These are phyloP conservation scores for Globisporangium splendens DNA, from an alignment of 352 stramenopile genomes.

Conservation along the genomic window DNA sequence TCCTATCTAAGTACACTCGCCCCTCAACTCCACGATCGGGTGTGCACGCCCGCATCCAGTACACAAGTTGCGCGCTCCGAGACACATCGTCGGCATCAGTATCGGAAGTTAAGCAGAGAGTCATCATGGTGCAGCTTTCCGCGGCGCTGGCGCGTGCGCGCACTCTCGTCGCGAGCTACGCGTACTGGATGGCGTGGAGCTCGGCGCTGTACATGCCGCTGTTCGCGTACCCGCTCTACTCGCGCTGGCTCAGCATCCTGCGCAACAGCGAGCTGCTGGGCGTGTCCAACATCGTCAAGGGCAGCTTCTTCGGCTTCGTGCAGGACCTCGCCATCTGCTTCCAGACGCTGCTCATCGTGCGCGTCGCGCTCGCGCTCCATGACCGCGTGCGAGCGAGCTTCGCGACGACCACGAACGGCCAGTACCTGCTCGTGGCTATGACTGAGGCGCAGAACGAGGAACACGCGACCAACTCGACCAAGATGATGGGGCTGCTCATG, in stretches of 20 bases:
- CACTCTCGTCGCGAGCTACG: conserved; percentile 21
- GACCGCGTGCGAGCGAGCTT: conserved; percentile 14
- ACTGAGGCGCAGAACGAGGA: conserved; percentile 3
- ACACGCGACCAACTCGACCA: conserved; percentile 7
- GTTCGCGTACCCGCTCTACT: conserved; percentile 46
- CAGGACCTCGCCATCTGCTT: conserved; percentile 64
- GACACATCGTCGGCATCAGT: neutral
- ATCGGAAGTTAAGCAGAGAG: neutral
- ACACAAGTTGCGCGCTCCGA: no score
- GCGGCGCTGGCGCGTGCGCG: neutral
- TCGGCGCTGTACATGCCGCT: conserved; percentile 56
- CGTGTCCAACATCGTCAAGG: conserved; percentile 35
- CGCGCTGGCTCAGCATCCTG: conserved; percentile 52
- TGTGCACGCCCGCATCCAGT: no score
- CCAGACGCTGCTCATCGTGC: conserved; percentile 25
- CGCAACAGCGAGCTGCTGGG: conserved; percentile 55
- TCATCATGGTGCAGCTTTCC: conserved; percentile 7
- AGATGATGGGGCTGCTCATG: conserved; percentile 3
- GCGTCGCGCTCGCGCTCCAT: conserved; percentile 8
- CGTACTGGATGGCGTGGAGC: conserved; percentile 58
- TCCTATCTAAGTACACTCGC: no score
- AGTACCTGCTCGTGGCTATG: conserved; percentile 22
- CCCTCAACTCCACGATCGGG: no score
- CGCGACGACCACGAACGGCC: conserved; percentile 30
- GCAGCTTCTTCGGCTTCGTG: conserved; percentile 38